Evolutionary conservation across 352 stramenopile genomes (phyloP).

Genomic region (Phytophthora citrophthora): DNA sequence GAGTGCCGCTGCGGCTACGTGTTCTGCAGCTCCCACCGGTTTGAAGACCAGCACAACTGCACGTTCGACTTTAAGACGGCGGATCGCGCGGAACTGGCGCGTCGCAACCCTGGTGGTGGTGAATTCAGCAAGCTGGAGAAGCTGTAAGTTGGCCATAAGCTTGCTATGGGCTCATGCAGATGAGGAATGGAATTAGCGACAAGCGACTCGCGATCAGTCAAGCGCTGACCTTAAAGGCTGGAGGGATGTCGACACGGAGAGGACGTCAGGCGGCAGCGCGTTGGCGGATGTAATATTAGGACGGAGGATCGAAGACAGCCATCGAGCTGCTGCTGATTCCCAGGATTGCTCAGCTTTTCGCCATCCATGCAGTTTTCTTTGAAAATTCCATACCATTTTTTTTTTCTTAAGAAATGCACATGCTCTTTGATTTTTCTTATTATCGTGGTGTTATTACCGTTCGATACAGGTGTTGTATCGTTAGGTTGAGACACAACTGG

Average conservation of each 20-base stretch:
- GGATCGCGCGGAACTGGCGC: constrained; percentile 76
- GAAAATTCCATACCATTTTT: constrained; percentile 8
- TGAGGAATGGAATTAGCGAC: neutral
- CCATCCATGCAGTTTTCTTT: constrained; percentile 33
- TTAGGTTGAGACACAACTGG: neutral
- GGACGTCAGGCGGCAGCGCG: constrained; percentile 4
- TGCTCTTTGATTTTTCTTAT: constrained; percentile 14
- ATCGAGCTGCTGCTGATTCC: constrained; percentile 12
- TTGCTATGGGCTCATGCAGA: neutral
- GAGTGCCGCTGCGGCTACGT: constrained; percentile 90
- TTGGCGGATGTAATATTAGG: constrained; percentile 42
- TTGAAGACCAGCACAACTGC: constrained; percentile 88
- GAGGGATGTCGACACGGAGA: neutral
- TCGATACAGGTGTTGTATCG: neutral
- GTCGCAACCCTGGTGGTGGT: constrained; percentile 80
- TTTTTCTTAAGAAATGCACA: constrained; percentile 19
- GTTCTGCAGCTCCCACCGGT: constrained; percentile 88
- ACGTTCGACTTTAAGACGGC: constrained; percentile 87
- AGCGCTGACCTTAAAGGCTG: constrained; percentile 18
- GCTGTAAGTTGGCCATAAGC: constrained; percentile 46
- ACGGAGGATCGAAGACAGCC: constrained; percentile 12
- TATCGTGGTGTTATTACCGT: too few species aligned
- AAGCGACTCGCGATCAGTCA: constrained; percentile 21
- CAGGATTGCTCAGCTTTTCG: constrained; percentile 34
- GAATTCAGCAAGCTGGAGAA: constrained; percentile 90